Percentiles rank a stretch among this genome's conserved stretches.
These are phyloP conservation scores for Fraxinus sp. DNA, from an alignment of 305 asterid species.

Conservation along the genomic window DNA sequence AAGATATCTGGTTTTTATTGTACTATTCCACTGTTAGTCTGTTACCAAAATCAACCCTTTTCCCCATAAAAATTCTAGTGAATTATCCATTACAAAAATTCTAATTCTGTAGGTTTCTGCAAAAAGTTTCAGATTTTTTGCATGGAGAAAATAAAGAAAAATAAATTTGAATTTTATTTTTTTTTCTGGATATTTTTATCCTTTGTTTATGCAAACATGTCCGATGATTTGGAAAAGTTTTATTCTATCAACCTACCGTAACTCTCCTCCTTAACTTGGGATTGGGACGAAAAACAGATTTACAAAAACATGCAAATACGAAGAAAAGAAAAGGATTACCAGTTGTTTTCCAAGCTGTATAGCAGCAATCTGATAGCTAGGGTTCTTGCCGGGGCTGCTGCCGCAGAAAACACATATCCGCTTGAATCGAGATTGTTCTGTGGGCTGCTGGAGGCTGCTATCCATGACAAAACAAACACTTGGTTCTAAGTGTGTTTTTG, in stretches of 20 bases:
- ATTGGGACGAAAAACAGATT: not conserved
- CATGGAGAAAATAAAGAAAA: not conserved
- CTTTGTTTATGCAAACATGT: not conserved
- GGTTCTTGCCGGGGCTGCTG: conserved; percentile 87
- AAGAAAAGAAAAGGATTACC: conserved; percentile 37
- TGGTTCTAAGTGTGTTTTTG: not conserved
- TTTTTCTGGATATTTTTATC: not conserved
- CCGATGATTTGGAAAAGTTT: not conserved
- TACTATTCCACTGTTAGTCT: not conserved
- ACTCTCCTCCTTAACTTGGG: not conserved
- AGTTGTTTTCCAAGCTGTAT: conserved; percentile 74
- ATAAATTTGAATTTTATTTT: not conserved
- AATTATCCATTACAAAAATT: not conserved
- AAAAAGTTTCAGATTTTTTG: not conserved
- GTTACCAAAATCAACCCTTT: not conserved
- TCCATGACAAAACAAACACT: conserved; percentile 41
- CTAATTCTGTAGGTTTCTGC: not conserved
- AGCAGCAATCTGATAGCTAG: conserved; percentile 79
- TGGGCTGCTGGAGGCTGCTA: conserved; percentile 29
- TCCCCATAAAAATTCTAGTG: not conserved
- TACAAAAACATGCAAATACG: not conserved
- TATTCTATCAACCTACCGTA: not conserved
- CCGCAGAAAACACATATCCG: conserved; percentile 88
- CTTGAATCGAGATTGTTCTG: conserved; percentile 67
- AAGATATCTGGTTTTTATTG: not conserved